Conservation (phyloP, 208 protist species). For the Jaenimonas drosophilae region DNA sequence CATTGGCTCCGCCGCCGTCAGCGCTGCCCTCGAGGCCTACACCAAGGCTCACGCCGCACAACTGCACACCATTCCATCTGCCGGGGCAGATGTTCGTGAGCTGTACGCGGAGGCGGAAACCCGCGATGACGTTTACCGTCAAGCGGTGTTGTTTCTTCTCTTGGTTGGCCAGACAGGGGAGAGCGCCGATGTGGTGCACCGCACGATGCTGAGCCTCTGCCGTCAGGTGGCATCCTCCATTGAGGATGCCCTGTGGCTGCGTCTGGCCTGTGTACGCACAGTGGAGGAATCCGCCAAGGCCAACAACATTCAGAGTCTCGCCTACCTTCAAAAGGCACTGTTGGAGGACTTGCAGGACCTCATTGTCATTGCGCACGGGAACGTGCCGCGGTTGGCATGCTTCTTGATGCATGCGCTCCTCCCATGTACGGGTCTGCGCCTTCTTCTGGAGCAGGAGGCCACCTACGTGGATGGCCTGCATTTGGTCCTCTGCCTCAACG, state of each 20-base stretch:
- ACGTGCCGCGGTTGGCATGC: conserved; percentile 48
- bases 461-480: conserved; percentile 72
- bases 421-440: conserved; percentile 51
- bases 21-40: conserved; percentile 17
- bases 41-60: conserved; percentile 12
- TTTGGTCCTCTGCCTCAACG: conserved; percentile 64
- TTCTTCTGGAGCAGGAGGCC: conserved; percentile 43
- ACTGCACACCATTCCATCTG: conserved; percentile 22
- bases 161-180: conserved; percentile 61
- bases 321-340: conserved; percentile 42
- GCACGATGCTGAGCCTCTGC: conserved; percentile 15
- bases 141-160: conserved; percentile 70
- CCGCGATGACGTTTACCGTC: conserved; percentile 34
- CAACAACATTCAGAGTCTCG: conserved; percentile 34
- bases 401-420: conserved; percentile 65
- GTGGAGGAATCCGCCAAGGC: conserved; percentile 23
- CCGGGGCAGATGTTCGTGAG: conserved; percentile 25
- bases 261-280: conserved; percentile 25
- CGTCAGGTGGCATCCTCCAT: conserved; percentile 38
- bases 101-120: conserved; percentile 56
- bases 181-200: conserved; percentile 11
- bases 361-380: conserved; percentile 33
- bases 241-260: conserved; percentile 63
- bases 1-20: conserved; percentile 26
- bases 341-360: conserved; percentile 68